Percentiles rank a stretch among this genome's conserved stretches.
phyloP scores from a whole-genome alignment of 805 yeast genomes.

The Candida palmyrensis region DNA sequence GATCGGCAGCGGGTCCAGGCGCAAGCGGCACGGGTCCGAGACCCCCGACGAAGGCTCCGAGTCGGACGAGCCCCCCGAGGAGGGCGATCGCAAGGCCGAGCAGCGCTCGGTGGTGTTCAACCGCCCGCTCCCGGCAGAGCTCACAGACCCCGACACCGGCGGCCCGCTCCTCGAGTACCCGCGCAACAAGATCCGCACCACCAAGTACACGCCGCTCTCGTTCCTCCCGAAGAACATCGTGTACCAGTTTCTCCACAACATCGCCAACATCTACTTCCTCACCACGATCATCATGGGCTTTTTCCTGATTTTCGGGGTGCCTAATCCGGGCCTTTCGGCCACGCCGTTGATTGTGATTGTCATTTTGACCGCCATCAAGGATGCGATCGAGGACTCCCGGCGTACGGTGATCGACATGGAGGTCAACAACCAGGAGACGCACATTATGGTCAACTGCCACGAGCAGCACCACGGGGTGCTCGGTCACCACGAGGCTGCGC shows the following conservation, averaged over 20 bases:
- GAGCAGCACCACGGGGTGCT: slow-evolving; percentile 30
- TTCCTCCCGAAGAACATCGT: slow-evolving; percentile 81
- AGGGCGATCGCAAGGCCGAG: slow-evolving; percentile 23
- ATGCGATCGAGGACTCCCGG: slow-evolving; percentile 77
- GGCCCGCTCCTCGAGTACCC: slow-evolving; percentile 60
- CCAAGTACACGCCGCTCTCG: slow-evolving; percentile 88
- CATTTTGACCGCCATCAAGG: slow-evolving; percentile 67
- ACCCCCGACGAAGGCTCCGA: slow-evolving; percentile 6
- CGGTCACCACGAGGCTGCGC: slow-evolving; percentile 10
- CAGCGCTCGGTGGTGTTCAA: slow-evolving; percentile 56
- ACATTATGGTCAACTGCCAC: slow-evolving; percentile 42
- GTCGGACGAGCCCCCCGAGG: slow-evolving; percentile 26
- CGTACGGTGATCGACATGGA: slow-evolving; percentile 69
- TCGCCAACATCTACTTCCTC: slow-evolving; percentile 88
- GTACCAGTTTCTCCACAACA: slow-evolving; percentile 70
- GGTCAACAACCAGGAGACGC: slow-evolving; percentile 70
- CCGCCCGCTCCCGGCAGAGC: slow-evolving; percentile 51
- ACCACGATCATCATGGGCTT: slow-evolving; percentile 75
- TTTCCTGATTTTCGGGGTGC: slow-evolving; percentile 74
- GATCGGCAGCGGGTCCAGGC: slow-evolving; percentile 1
- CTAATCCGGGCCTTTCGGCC: slow-evolving; percentile 67
- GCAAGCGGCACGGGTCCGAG: slow-evolving; percentile 3
- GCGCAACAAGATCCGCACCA: slow-evolving; percentile 89
- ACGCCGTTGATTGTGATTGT: slow-evolving; percentile 81
- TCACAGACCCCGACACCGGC: slow-evolving; percentile 53